Conservation (phyloP, 2,329 filamentous ascomycete genomes). For the Emergomyces orientalis region DNA sequence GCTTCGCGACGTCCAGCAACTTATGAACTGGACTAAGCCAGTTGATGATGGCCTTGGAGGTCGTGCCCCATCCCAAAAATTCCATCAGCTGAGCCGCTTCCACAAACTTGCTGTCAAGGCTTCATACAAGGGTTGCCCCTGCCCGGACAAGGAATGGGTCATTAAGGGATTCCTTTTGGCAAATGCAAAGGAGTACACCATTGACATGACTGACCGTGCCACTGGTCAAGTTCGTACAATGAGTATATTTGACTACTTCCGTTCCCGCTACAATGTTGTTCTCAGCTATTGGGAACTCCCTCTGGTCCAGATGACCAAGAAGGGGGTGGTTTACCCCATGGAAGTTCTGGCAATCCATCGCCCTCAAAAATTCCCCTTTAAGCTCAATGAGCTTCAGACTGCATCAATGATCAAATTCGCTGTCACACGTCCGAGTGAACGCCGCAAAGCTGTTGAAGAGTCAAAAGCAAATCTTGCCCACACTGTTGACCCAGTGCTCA, state of each 20-base stretch:
- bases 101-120: conserved; percentile 32
- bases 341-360: conserved; percentile 45
- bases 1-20: conserved; percentile 24
- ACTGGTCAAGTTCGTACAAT: conserved; percentile 39
- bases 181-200: conserved; percentile 36
- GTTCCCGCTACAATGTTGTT: conserved; percentile 41
- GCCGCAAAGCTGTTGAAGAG: conserved; percentile 58
- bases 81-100: conserved; percentile 24
- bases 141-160: conserved; percentile 36
- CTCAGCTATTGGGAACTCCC: conserved; percentile 43
- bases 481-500: conserved; percentile 58
- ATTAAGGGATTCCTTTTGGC: conserved; percentile 42
- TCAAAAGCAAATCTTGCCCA: conserved; percentile 62
- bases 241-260: conserved; percentile 52
- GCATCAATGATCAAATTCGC: conserved; percentile 87
- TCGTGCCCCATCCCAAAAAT: conserved; percentile 15
- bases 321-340: conserved; percentile 45
- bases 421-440: conserved; percentile 62
- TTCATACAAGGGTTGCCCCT: conserved; percentile 28
- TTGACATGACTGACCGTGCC: conserved; percentile 33
- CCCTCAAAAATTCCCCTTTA: conserved; percentile 50
- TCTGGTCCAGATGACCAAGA: conserved; percentile 50
- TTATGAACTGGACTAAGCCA: conserved; percentile 22
- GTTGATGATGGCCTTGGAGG: conserved; percentile 18
- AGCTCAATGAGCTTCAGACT: conserved; percentile 57